A percentile compares a stretch with the other conserved stretches of the same genome.
These are phyloP conservation scores for Thalassiosira profunda DNA, from an alignment of 108 stramenopile genomes.

Conservation along the genomic window DNA sequence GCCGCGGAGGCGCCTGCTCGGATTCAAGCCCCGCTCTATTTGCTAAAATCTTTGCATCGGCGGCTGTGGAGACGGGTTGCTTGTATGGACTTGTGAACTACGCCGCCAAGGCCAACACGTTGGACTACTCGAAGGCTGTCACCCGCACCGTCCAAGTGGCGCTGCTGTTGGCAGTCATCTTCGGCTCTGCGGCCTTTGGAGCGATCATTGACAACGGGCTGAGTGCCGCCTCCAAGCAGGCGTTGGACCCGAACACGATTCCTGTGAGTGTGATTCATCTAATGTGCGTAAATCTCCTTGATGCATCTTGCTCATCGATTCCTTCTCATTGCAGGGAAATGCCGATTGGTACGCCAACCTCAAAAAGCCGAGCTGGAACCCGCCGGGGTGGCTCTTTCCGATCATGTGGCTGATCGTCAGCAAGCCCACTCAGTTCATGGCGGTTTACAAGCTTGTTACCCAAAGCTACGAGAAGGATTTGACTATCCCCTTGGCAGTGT, in stretches of 20 bases:
- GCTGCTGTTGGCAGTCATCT: conserved; percentile 30
- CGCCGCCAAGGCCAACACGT: no score
- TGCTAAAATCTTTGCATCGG: no score
- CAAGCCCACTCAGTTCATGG: conserved; percentile 75
- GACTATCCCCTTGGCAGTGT: conserved; percentile 35
- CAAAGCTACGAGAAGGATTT: conserved; percentile 1
- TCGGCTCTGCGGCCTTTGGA: conserved; percentile 47
- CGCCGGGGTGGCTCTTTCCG: conserved; percentile 77
- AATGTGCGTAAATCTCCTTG: no score
- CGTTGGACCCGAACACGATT: conserved; percentile 44
- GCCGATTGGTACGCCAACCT: conserved; percentile 63
- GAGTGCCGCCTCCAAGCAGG: conserved; percentile 59
- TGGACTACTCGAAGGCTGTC: no score
- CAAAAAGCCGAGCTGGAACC: conserved; percentile 66
- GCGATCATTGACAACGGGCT: conserved; percentile 46
- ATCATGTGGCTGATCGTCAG: conserved; percentile 83
- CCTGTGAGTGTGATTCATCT: no score
- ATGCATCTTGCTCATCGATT: no score
- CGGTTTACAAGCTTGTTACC: conserved; percentile 35
- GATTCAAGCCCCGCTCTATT: no score
- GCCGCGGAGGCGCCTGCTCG: no score
- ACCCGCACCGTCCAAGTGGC: conserved; percentile 21
- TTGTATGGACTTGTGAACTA: no score
- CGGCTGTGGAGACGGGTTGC: no score
- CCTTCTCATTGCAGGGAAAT: conserved; percentile 49